These are phyloP conservation scores for Balansia obtecta DNA, from an alignment of 2,329 filamentous ascomycete species.

Conservation along the genomic window DNA sequence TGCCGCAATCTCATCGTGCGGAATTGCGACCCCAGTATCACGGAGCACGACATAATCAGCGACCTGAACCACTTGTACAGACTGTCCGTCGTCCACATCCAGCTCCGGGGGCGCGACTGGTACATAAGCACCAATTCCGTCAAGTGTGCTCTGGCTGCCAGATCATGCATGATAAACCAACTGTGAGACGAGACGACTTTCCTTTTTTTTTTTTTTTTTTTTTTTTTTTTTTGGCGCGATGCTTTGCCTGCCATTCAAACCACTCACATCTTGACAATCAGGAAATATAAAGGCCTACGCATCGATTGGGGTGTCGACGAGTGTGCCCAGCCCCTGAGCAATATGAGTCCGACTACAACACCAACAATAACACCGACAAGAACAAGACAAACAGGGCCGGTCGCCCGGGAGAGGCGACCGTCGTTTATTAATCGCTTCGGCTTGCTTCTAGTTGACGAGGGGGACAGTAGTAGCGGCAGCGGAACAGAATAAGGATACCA, in stretches of 20 bases:
- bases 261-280: slow-evolving; percentile 4
- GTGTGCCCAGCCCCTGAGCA: slow-evolving; percentile 47
- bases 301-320: slow-evolving; percentile 65
- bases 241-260: neutral
- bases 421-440: slow-evolving; percentile 48
- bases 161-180: slow-evolving; percentile 63
- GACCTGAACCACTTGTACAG: slow-evolving; percentile 79
- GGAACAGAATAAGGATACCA: neutral
- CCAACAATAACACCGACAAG: too few relatives aligned
- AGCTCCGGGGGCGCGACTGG: slow-evolving; percentile 45
- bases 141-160: slow-evolving; percentile 61
- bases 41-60: slow-evolving; percentile 50
- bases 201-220: neutral
- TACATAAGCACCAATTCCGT: slow-evolving; percentile 68
- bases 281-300: slow-evolving; percentile 53
- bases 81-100: slow-evolving; percentile 54
- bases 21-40: slow-evolving; percentile 43
- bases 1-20: slow-evolving; percentile 64
- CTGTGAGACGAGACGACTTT: slow-evolving; percentile 24
- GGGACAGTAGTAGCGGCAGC: neutral
- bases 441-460: slow-evolving; percentile 36
- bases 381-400: neutral
- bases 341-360: slow-evolving; percentile 7
- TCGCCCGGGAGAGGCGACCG: slow-evolving; percentile 10
- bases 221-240: neutral